Evolutionary conservation across 2,329 filamentous ascomycete species (phyloP), one percentile per base, ranked within the genome.

Genomic region (Drechmeria coniospora): DNA sequence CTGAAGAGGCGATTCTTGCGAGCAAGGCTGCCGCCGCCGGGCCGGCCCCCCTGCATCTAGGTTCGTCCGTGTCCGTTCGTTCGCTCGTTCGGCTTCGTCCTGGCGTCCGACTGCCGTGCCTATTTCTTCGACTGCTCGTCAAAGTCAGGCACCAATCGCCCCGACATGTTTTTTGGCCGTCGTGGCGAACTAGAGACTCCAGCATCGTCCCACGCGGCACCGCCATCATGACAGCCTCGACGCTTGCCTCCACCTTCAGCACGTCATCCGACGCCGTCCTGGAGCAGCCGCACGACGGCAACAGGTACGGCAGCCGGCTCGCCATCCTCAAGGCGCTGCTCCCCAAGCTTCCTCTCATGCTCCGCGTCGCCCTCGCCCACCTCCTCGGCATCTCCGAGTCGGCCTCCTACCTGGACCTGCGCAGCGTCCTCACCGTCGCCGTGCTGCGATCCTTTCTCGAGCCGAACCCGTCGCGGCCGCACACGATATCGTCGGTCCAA

Each of bases 391-490:
- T 79, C 22, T 83, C 84, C 0, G 63, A 75, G 19, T 74, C 73
- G 6, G 70, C 77, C 4, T 68, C 72, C 25, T 82, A 90, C 57
- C 75, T 87, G 55, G 79, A 92, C 47, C 56, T 93, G 4, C 67
- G 67, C 28, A 87, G 78, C 10, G 77, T 79, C 31, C 45, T 94
- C 30, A 74, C 66, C 1, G 63, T 93, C 31, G 66, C 71, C 15
- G 56, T 90, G 11, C 49, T 93, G n/a, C 75, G 81, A 13, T 68
- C 68, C 1, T 59, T 83, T 30, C 48, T 82, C 15, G 37, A 50
- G 10, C 53, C 32, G 12, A 25, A 28, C 13, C 25, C 57, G 3
- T 49, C 53, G 2, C 55, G 52, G 11, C 59, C 62, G 0, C 46
- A 41, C 8, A 59, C 70, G 15, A 53, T 92, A 15, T 58, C 65